Evolutionary conservation across 1,139 yeast species (phyloP).

Genomic region (Eremothecium gossypii): DNA sequence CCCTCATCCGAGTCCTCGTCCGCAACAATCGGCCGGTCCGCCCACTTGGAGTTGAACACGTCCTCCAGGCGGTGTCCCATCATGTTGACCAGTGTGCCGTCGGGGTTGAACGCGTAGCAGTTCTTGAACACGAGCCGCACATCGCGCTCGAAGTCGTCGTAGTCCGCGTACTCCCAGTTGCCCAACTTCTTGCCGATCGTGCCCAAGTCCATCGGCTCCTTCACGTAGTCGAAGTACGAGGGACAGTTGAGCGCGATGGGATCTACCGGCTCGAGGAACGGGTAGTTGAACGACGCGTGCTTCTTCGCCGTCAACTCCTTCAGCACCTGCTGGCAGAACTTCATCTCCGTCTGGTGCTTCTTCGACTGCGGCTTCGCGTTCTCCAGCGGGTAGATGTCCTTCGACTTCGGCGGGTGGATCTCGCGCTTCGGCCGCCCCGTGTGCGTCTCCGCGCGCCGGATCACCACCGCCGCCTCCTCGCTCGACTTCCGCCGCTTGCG

Average conservation of each 20-base stretch:
- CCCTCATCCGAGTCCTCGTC: conserved; percentile 29
- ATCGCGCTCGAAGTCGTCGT: conserved; percentile 80
- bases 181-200: conserved; percentile 73
- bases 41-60: conserved; percentile 82
- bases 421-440: conserved; percentile 82
- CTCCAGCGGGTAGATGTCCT: conserved; percentile 79
- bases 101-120: conserved; percentile 90
- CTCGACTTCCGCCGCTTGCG: conserved; percentile 20
- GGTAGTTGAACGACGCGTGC: conserved; percentile 76
- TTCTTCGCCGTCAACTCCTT: conserved; percentile 79
- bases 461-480: conserved; percentile 29
- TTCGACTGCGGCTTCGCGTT: conserved; percentile 71
- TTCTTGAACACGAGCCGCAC: conserved; percentile 74
- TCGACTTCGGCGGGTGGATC: conserved; percentile 92
- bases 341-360: conserved; percentile 81
- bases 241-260: conserved; percentile 92
- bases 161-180: conserved; percentile 81
- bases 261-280: conserved; percentile 90
- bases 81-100: conserved; percentile 87
- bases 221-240: conserved; percentile 72
- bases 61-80: conserved; percentile 91
- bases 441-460: conserved; percentile 54
- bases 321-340: conserved; percentile 74
- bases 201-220: conserved; percentile 91
- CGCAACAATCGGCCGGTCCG: conserved; percentile 59